Evolutionary conservation across 2,329 filamentous ascomycete species (phyloP).

Genomic region (Colletotrichum higginsianum): DNA sequence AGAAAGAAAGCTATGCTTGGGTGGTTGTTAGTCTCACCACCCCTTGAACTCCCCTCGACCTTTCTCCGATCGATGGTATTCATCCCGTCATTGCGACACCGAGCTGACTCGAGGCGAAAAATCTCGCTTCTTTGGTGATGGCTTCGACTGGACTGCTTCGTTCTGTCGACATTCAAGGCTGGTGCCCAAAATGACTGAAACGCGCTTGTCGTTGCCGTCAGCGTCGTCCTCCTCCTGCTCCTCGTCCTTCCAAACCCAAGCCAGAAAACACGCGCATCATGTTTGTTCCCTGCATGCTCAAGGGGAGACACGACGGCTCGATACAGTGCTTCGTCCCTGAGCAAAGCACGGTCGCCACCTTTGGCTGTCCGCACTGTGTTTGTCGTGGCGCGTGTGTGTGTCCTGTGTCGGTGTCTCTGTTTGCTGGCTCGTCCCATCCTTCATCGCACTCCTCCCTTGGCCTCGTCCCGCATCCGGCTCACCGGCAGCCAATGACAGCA

Average conservation of each 20-base stretch:
- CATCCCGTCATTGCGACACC: constrained; percentile 4
- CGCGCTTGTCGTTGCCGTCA: background rate
- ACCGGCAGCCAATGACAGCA: background rate
- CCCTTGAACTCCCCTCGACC: background rate
- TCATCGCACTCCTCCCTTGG: constrained; percentile 2
- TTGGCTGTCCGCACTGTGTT: constrained; percentile 26
- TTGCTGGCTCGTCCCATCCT: constrained; percentile 10
- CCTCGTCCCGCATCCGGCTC: constrained; percentile 23
- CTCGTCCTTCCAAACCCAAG: constrained; percentile 4
- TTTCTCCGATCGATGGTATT: background rate
- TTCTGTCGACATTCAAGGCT: background rate
- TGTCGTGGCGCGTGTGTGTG: constrained; percentile 15
- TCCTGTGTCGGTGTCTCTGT: no score
- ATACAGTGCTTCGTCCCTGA: constrained; percentile 1
- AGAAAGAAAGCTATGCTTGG: background rate
- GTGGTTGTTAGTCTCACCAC: constrained; percentile 33
- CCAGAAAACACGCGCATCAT: constrained; percentile 15
- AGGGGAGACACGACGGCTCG: background rate
- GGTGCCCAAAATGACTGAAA: constrained; percentile 30
- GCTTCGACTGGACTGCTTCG: constrained; percentile 20
- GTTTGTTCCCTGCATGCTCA: constrained; percentile 23
- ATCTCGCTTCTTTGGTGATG: background rate
- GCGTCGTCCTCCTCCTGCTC: no score
- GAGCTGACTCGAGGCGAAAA: constrained; percentile 24
- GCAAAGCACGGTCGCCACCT: background rate